Evolutionary conservation across 2,329 filamentous ascomycete genomes (phyloP).

Genomic region (Penicillium sp.): DNA sequence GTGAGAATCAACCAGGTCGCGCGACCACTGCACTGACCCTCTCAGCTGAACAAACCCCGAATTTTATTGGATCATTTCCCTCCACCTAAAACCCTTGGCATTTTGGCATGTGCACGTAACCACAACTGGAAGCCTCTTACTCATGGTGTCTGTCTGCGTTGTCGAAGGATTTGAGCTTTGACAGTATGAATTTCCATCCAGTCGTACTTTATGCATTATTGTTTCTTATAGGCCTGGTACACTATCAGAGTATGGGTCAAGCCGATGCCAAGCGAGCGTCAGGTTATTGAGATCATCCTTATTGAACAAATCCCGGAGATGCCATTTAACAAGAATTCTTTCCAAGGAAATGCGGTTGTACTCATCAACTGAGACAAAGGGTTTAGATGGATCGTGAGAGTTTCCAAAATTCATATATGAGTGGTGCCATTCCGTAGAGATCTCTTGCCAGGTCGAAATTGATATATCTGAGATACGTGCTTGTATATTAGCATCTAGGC

Average conservation of each 20-base stretch:
- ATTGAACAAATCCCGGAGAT: conserved; percentile 12
- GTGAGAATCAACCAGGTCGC: too few relatives aligned
- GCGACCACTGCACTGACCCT: too few relatives aligned
- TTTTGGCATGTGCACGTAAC: too few relatives aligned
- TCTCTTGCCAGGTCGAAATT: conserved; percentile 14
- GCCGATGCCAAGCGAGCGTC: conserved; percentile 70
- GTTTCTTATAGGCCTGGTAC: conserved; percentile 51
- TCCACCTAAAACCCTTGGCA: too few relatives aligned
- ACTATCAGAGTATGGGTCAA: conserved; percentile 67
- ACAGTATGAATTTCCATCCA: background rate
- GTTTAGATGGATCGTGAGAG: conserved; percentile 13
- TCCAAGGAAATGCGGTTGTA: conserved; percentile 16
- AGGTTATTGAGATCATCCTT: conserved; percentile 31
- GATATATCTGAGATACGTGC: conserved; percentile 9
- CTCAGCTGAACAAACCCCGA: too few relatives aligned
- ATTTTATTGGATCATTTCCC: too few relatives aligned
- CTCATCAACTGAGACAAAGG: conserved; percentile 20
- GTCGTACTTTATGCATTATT: too few relatives aligned
- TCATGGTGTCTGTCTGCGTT: too few relatives aligned
- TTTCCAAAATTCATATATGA: conserved; percentile 20
- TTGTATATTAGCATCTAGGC: conserved; percentile 7
- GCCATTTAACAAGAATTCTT: conserved; percentile 5
- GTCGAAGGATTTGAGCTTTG: background rate
- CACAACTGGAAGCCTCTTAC: too few relatives aligned
- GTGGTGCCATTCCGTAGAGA: conserved; percentile 16